A percentile compares a stretch with the other conserved stretches of the same genome.
phyloP scores from a whole-genome alignment of 2,329 filamentous ascomycete species.

The Sporothrix pallida region DNA sequence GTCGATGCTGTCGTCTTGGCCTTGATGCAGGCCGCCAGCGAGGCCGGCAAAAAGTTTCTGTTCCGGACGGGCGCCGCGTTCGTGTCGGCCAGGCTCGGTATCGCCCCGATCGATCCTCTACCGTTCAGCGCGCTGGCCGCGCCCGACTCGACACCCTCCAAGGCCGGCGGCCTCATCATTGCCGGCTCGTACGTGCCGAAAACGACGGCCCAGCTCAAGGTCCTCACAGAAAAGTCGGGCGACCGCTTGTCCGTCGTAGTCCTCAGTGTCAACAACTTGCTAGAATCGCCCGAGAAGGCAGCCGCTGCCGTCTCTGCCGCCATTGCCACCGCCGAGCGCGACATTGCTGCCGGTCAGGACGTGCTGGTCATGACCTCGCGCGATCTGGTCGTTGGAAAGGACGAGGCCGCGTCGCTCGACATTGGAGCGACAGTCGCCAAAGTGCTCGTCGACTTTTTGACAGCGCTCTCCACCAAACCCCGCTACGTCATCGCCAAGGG shows the following conservation, averaged over 20 bases:
- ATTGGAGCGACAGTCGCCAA: slow-evolving; percentile 60
- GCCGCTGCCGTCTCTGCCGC: background rate
- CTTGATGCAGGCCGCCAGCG: slow-evolving; percentile 46
- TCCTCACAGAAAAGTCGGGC: slow-evolving; percentile 54
- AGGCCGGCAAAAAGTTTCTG: slow-evolving; percentile 45
- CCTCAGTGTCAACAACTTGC: slow-evolving; percentile 55
- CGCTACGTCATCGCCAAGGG: slow-evolving; percentile 65
- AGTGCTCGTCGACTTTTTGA: slow-evolving; percentile 57
- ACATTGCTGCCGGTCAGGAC: slow-evolving; percentile 55
- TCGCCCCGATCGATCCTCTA: slow-evolving; percentile 1
- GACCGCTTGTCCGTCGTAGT: slow-evolving; percentile 56
- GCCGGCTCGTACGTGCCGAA: slow-evolving; percentile 29
- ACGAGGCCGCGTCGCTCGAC: slow-evolving; percentile 58
- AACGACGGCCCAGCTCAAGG: slow-evolving; percentile 45
- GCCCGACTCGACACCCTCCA: background rate
- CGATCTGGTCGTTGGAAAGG: slow-evolving; percentile 50
- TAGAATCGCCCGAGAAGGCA: slow-evolving; percentile 43
- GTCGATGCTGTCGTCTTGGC: slow-evolving; percentile 61
- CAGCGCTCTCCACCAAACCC: slow-evolving; percentile 52
- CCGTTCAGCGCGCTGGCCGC: background rate
- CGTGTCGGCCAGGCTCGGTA: slow-evolving; percentile 24
- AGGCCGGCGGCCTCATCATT: slow-evolving; percentile 9
- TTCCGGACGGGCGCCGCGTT: slow-evolving; percentile 40
- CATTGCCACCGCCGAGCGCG: slow-evolving; percentile 47
- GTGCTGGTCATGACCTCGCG: slow-evolving; percentile 66